phyloP scores from a whole-genome alignment of 129 eudicot genomes.

The Scalesia atractyloides region DNA sequence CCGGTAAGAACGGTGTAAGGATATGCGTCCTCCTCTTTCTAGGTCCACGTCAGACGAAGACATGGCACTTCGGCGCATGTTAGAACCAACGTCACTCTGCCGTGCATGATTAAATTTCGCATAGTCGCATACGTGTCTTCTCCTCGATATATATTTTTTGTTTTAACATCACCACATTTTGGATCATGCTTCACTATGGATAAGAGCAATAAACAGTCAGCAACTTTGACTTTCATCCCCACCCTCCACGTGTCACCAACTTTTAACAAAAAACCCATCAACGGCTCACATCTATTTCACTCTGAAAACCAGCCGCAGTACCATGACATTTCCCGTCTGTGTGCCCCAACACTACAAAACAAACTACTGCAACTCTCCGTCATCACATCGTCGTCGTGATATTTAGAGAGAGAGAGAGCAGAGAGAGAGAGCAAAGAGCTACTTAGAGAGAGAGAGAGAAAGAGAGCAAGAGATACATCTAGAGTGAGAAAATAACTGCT shows the following conservation, averaged over 20 bases:
- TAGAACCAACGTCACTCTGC: neutral
- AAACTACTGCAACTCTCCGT: neutral
- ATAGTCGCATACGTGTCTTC: neutral
- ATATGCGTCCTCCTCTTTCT: neutral
- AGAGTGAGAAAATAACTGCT: too few relatives aligned
- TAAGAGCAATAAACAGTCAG: constrained; percentile 27
- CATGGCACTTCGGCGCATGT: constrained; percentile 28
- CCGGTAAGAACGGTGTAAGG: neutral
- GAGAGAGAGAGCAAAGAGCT: neutral
- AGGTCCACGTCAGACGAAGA: constrained; percentile 9
- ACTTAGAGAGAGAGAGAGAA: neutral
- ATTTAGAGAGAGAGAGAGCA: neutral
- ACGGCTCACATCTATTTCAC: constrained; percentile 19
- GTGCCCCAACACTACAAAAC: constrained; percentile 24
- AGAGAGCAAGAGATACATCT: neutral
- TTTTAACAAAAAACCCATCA: constrained; percentile 6
- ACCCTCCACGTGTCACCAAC: constrained; percentile 27
- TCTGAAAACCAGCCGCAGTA: constrained; percentile 12
- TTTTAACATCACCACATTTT: neutral
- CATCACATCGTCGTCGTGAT: constrained; percentile 15
- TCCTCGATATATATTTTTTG: neutral
- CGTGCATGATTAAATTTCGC: neutral
- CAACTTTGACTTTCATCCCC: constrained; percentile 15
- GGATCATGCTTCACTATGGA: constrained; percentile 29
- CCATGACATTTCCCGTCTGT: constrained; percentile 13